Evolutionary conservation across 768 basidiomycete genomes (phyloP), one percentile per base, ranked within the genome.

Genomic region (Dentipellis fragilis): DNA sequence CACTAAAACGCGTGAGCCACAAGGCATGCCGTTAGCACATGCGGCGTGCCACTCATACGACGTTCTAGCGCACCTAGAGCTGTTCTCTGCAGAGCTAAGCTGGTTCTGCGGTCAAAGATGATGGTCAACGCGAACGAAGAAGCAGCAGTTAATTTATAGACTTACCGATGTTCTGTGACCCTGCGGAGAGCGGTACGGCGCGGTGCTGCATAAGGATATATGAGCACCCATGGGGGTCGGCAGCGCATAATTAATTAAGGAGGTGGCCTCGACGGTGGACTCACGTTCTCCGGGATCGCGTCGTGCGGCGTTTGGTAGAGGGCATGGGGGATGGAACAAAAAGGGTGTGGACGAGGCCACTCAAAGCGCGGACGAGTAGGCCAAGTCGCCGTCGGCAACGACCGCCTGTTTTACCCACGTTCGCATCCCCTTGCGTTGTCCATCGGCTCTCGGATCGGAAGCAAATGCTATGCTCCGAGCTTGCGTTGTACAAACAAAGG

Each of bases 21-120:
- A 52, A n/a, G 38, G 51, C 51, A 45, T 29, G 38, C 52, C 21
- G 52, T 53, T 35, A 53, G 52, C 22, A 36, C 37, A 36, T 22
- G 34, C 17, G 34, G 16, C 51, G 11, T 39, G 51, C n/a, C 21
- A n/a, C 36, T 16, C 36, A 14, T 22, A 34, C 17, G 48, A 34
- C 10, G 38, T 39, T 17, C 34, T 37, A 19, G 17, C 51, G 48
- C 38, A 52, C 51, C 51, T 52, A 16, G 48, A 35, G 48, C 48
- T 49, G 19, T 23, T 23, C 48, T 17, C 14, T 22, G 48, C 38
- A 29, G 29, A 29, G 6, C 16, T 52, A 8, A 34, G 14, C 36
- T 19, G 38, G 11, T 16, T 52, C 16, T 39, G 51, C 9, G 34
- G 9, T 29, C 29, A 29, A 29, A 29, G 29, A 39, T 16, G 51